Conservation (phyloP, 352 stramenopile species). For the Pythium sukuiense region DNA sequence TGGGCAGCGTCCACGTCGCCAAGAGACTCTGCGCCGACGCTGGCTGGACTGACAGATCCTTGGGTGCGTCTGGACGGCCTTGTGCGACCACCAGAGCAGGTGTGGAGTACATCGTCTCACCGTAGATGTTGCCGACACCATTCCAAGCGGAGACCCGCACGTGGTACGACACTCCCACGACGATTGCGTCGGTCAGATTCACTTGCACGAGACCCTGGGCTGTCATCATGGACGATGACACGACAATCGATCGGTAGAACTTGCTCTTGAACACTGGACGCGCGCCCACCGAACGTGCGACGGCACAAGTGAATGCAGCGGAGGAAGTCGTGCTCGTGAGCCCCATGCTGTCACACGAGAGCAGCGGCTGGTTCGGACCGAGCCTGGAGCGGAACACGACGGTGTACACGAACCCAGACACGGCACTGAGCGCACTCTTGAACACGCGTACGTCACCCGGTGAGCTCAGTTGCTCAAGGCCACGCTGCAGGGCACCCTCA, state of each 20-base stretch:
- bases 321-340: slow-evolving; percentile 46
- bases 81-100: slow-evolving; percentile 61
- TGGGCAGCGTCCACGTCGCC: slow-evolving; percentile 51
- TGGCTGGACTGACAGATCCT: slow-evolving; percentile 47
- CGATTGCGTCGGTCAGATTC: slow-evolving; percentile 29
- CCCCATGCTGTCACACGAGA: slow-evolving; percentile 43
- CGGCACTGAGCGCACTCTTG: slow-evolving; percentile 39
- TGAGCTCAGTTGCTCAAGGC: slow-evolving; percentile 46
- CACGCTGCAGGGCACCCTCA: slow-evolving; percentile 46
- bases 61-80: slow-evolving; percentile 36
- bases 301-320: slow-evolving; percentile 39
- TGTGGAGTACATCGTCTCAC: slow-evolving; percentile 73
- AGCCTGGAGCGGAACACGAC: slow-evolving; percentile 68
- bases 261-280: slow-evolving; percentile 81
- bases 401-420: slow-evolving; percentile 55
- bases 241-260: slow-evolving; percentile 55
- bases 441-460: slow-evolving; percentile 57
- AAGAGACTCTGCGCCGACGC: slow-evolving; percentile 37
- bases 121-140: slow-evolving; percentile 86
- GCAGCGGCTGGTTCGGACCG: slow-evolving; percentile 50
- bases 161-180: slow-evolving; percentile 63
- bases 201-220: slow-evolving; percentile 30
- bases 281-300: slow-evolving; percentile 35
- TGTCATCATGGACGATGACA: slow-evolving; percentile 42
- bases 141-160: slow-evolving; percentile 93